These are phyloP conservation scores for Oryza rufipogon DNA, from an alignment of 176 grass and related monocot genomes.

Conservation along the genomic window DNA sequence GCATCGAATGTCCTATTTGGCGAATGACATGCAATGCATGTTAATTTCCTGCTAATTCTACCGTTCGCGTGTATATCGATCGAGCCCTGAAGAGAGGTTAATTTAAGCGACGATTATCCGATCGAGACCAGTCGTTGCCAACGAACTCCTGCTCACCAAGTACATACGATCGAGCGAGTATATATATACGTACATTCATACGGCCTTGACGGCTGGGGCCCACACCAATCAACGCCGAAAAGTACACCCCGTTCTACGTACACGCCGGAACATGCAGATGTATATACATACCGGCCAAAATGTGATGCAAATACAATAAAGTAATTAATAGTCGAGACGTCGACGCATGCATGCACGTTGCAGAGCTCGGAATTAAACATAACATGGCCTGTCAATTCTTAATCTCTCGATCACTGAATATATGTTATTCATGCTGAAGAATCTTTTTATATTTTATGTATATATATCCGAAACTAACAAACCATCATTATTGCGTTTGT, in stretches of 20 bases:
- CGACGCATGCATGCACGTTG: not conserved
- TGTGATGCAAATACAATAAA: too few species aligned
- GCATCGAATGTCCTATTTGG: not conserved
- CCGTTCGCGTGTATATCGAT: too few species aligned
- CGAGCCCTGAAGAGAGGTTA: too few species aligned
- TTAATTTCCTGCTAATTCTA: not conserved
- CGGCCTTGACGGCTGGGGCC: not conserved
- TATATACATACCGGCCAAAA: not conserved
- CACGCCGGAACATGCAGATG: not conserved
- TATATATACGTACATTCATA: not conserved
- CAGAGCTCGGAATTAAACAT: not conserved
- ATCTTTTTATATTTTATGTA: not conserved
- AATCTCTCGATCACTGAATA: not conserved
- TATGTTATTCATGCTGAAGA: not conserved
- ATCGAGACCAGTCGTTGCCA: not conserved
- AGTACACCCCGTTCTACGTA: not conserved
- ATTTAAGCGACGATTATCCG: too few species aligned
- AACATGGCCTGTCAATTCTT: conserved; percentile 11
- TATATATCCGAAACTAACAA: not conserved
- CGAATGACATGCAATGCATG: not conserved
- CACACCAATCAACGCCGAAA: not conserved
- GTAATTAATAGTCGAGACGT: not conserved
- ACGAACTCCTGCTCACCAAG: not conserved
- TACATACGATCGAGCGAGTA: not conserved
- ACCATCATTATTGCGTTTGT: not conserved